Base-by-base conservation (phyloP, 2,329 filamentous ascomycete genomes). In the Fusarium succisae region DNA sequence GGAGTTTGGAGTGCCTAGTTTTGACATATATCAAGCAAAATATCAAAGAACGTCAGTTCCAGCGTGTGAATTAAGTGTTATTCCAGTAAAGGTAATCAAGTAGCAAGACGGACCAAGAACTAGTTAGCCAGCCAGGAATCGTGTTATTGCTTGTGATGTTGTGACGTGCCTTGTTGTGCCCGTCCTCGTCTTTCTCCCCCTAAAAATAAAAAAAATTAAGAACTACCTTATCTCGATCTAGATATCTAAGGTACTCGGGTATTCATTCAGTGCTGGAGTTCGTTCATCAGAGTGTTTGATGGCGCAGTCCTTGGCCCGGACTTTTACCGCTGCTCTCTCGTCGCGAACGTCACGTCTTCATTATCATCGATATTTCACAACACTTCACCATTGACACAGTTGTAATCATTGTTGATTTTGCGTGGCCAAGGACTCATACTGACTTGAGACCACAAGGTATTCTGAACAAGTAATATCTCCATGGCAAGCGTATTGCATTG, bases 291-390 rank as follows among this genome's bases (percentile, higher is more conserved):
- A 24, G n/a, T 20, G 30, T 53, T 20, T 53, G n/a, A 53, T 53
- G 30, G 13, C 17, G 4, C 37, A 45, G 32, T 57, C 20, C 14
- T 47, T 41, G 37, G 38, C 28, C 72, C 72, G 72, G 73, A 22
- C 64, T 75, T 75, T 72, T 75, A 18, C 72, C 72, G 72, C 24
- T 41, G 10, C 54, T 37, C 20, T 60, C 39, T 39, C 15, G 61
- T 73, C 38, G 8, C 57, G 15, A 70, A 64, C 69, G 55, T 75
- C 72, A 75, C 51, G 48, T 43, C 26, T 44, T 22, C 35, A 28
- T 50, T 32, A 38, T 35, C 39, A 50, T 32, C 8, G 18, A 15
- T 13, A 18, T 50, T 17, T 39, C 35, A 26, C 28, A 20, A 13
- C 8, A 22, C 48, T 17, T 51, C 24, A 28, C 28, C 6, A 51